These are phyloP conservation scores for Paramecium sexaurelia DNA, from an alignment of 73 alveolate species.

Conservation along the genomic window DNA sequence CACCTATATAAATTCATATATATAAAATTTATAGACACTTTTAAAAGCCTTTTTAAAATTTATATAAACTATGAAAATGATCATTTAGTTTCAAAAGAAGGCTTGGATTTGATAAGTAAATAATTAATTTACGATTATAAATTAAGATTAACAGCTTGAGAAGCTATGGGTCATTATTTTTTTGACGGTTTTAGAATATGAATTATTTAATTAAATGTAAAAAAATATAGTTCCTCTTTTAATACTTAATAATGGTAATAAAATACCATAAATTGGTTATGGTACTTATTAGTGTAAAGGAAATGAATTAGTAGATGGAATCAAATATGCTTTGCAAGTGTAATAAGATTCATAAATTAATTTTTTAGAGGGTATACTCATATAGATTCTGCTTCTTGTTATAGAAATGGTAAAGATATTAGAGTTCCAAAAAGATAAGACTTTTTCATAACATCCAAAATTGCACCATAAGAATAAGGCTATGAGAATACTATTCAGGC, in stretches of 20 bases:
- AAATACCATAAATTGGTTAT: conserved; percentile 69
- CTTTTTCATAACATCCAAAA: conserved; percentile 67
- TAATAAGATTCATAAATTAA: neutral
- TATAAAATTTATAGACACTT: conserved; percentile 71
- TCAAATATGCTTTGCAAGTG: conserved; percentile 64
- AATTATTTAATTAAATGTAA: neutral
- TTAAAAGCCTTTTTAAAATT: conserved; percentile 77
- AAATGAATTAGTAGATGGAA: conserved; percentile 38
- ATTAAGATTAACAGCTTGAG: conserved; percentile 5
- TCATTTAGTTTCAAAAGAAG: conserved; percentile 79
- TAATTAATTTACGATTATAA: conserved; percentile 82
- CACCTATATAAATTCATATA: conserved; percentile 36
- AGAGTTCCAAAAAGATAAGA: conserved; percentile 69
- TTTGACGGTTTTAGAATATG: neutral
- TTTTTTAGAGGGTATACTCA: conserved; percentile 65
- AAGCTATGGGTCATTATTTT: conserved; percentile 39
- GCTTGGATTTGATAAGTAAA: conserved; percentile 82
- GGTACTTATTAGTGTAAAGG: conserved; percentile 70
- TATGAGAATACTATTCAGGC: conserved; percentile 55
- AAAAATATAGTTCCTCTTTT: neutral
- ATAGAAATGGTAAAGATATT: too few relatives aligned
- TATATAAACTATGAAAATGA: conserved; percentile 76
- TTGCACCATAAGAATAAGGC: conserved; percentile 62
- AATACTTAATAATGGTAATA: conserved; percentile 47
- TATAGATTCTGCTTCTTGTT: conserved; percentile 71